phyloP scores from a whole-genome alignment of 2,329 filamentous ascomycete genomes.

The Didymella exigua region DNA sequence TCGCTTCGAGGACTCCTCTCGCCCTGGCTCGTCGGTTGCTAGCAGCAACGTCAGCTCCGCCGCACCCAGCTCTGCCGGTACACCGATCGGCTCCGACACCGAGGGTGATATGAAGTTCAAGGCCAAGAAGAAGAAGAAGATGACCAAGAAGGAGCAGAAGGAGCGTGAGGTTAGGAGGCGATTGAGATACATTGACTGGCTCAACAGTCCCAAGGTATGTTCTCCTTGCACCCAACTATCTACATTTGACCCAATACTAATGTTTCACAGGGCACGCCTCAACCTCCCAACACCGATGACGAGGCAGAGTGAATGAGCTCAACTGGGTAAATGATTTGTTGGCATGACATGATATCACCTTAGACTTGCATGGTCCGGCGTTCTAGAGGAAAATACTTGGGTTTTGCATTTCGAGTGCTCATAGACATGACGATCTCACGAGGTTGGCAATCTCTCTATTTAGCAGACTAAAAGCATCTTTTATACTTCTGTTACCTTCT shows the following conservation, averaged over 20 bases:
- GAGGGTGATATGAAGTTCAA: constrained; percentile 93
- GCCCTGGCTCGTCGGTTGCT: constrained; percentile 65
- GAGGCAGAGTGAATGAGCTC: constrained; percentile 41
- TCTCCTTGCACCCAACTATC: neutral
- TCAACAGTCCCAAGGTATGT: constrained; percentile 70
- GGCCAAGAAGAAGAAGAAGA: constrained; percentile 96
- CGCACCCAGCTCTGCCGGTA: constrained; percentile 54
- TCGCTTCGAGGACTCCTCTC: constrained; percentile 82
- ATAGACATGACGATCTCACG: constrained; percentile 18
- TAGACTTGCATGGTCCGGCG: constrained; percentile 28
- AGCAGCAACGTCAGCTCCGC: constrained; percentile 51
- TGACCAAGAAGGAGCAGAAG: constrained; percentile 95
- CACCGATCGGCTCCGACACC: constrained; percentile 77
- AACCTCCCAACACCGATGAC: constrained; percentile 50
- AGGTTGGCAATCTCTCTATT: constrained; percentile 18
- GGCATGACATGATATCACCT: constrained; percentile 20
- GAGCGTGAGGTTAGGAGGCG: constrained; percentile 86
- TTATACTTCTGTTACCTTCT: neutral
- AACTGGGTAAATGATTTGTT: constrained; percentile 20
- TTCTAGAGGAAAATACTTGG: constrained; percentile 20
- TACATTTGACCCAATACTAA: constrained; percentile 24
- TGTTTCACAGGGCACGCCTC: constrained; percentile 44
- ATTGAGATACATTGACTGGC: constrained; percentile 78
- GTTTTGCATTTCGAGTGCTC: constrained; percentile 13
- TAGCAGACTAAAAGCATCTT: constrained; percentile 19